phyloP scores from a whole-genome alignment of 73 alveolate species.

The Blepharisma stoltei region DNA sequence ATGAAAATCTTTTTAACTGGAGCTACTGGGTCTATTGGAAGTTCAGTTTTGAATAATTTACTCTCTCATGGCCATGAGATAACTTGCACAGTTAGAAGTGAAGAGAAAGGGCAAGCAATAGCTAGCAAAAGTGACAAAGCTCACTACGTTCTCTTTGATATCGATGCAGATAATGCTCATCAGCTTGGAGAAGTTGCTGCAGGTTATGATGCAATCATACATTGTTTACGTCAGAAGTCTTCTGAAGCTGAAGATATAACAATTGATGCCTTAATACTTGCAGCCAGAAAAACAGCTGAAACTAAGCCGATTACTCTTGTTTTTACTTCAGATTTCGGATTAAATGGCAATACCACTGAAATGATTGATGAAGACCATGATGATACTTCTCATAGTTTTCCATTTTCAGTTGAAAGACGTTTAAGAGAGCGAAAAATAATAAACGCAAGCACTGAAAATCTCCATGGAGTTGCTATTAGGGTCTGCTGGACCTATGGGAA shows the following conservation, averaged over 20 bases:
- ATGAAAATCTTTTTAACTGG: slow-evolving; percentile 19
- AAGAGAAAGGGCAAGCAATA: background rate
- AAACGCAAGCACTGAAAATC: background rate
- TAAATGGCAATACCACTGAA: no score
- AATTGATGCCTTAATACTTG: background rate
- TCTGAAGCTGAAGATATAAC: background rate
- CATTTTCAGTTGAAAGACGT: no score
- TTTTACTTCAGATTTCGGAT: background rate
- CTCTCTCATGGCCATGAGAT: background rate
- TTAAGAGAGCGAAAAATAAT: no score
- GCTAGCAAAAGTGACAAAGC: background rate
- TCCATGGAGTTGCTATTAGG: background rate
- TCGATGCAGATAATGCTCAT: no score
- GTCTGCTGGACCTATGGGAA: background rate
- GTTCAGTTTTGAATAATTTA: background rate
- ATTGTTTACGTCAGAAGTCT: background rate
- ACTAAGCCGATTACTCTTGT: background rate
- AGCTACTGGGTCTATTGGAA: background rate
- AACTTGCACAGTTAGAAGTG: slow-evolving; percentile 9
- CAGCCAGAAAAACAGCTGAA: background rate
- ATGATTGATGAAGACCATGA: no score
- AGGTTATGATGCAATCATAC: slow-evolving; percentile 2
- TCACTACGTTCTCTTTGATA: background rate
- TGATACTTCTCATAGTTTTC: no score
- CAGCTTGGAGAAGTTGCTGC: background rate